Evolutionary conservation across 2,329 filamentous ascomycete species (phyloP).

Genomic region (Colletotrichum abscissum): DNA sequence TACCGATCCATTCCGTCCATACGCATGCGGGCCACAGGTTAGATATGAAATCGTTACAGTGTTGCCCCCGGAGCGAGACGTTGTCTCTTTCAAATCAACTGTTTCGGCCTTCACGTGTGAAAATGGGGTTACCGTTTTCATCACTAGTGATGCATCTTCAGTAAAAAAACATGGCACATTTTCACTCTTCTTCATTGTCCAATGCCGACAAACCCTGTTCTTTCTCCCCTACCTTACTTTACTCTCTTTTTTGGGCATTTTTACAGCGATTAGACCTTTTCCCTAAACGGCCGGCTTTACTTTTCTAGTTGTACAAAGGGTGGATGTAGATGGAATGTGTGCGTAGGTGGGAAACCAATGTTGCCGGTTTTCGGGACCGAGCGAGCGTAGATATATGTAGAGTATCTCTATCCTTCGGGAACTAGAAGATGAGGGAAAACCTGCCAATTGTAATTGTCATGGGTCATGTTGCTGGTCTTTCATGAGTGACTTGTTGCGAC

Average conservation of each 20-base stretch:
- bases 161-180: neutral
- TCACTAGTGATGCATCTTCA: neutral
- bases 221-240: neutral
- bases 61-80: constrained; percentile 14
- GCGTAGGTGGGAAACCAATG: neutral
- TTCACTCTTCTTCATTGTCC: neutral
- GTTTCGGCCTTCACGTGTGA: neutral
- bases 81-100: constrained; percentile 4
- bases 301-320: constrained; percentile 16
- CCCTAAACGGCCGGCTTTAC: neutral
- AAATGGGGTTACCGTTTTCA: neutral
- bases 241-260: neutral
- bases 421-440: neutral
- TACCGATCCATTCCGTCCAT: constrained; percentile 7
- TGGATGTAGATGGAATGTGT: neutral
- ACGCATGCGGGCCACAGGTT: neutral
- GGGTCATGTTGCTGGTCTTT: neutral
- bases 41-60: neutral
- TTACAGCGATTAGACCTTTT: neutral
- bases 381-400: constrained; percentile 1
- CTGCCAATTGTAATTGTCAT: constrained; percentile 21
- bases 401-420: neutral
- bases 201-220: neutral
- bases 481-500: neutral
- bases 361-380: neutral